These are phyloP conservation scores for Madurella mycetomatis DNA, from an alignment of 2,329 filamentous ascomycete genomes.

Conservation along the genomic window DNA sequence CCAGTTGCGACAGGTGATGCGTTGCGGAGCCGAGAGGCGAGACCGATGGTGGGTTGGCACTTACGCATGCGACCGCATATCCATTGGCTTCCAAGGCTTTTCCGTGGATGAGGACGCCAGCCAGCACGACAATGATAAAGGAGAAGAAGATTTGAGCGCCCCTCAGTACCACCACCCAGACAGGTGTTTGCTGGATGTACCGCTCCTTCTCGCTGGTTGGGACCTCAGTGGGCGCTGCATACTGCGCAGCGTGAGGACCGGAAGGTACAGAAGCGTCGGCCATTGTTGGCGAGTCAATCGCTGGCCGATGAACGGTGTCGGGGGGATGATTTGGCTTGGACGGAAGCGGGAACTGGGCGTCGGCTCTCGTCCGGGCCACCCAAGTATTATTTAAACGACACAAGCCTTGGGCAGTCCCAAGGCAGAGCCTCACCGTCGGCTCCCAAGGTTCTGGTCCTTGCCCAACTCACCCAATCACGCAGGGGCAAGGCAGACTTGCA, in stretches of 20 bases:
- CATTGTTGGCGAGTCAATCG: not conserved
- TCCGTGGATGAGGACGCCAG: constrained; percentile 30
- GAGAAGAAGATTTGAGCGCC: constrained; percentile 29
- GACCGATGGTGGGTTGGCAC: constrained; percentile 3
- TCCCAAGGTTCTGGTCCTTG: too few species aligned
- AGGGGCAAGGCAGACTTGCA: too few species aligned
- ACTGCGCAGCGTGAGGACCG: not conserved
- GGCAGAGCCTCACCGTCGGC: too few species aligned
- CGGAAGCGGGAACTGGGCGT: not conserved
- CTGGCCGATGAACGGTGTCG: not conserved
- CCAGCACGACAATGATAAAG: constrained; percentile 27
- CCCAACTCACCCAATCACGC: too few species aligned
- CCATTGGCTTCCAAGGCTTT: constrained; percentile 24
- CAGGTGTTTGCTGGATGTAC: constrained; percentile 27
- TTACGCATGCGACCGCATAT: constrained; percentile 30
- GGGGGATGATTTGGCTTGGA: not conserved
- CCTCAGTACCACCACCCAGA: constrained; percentile 26
- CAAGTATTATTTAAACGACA: too few species aligned
- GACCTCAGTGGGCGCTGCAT: not conserved
- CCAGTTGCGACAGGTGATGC: not conserved
- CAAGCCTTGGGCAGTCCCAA: too few species aligned
- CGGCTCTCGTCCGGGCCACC: too few species aligned
- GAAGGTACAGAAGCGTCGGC: not conserved
- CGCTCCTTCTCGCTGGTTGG: constrained; percentile 5
- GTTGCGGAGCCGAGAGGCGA: not conserved